Conservation (phyloP, 139 green algal species). For the Mesostigma viride region DNA sequence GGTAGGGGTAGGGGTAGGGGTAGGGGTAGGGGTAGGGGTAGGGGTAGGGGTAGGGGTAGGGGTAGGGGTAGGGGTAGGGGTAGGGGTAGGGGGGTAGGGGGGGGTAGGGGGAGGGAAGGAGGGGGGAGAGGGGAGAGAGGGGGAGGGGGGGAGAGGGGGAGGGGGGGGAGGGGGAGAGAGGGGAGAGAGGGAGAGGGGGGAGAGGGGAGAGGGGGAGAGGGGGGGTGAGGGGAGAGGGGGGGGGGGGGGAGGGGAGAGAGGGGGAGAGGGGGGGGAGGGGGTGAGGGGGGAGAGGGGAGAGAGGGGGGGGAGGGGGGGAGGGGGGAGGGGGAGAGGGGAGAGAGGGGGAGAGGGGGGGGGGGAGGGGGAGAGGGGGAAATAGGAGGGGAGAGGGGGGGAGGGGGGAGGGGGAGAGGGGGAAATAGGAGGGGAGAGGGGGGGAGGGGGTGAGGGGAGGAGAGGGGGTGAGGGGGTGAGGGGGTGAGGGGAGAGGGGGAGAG, state of each 20-base stretch:
- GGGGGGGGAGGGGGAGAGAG: not conserved
- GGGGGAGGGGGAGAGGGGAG: not conserved
- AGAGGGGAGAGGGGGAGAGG: not conserved
- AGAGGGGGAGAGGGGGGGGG: not conserved
- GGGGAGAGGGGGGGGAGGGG: not conserved
- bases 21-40: not conserved
- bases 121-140: not conserved
- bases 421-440: too few species aligned
- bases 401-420: not conserved
- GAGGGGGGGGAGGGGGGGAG: conserved; percentile 5
- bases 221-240: not conserved
- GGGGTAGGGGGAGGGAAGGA: not conserved
- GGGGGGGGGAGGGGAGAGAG: not conserved
- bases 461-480: too few species aligned
- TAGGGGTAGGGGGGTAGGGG: not conserved
- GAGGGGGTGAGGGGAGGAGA: not conserved
- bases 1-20: not conserved
- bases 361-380: too few species aligned
- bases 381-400: too few species aligned
- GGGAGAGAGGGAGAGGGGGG: not conserved
- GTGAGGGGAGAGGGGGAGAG: not conserved
- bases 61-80: not conserved
- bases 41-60: not conserved
- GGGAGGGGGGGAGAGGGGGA: not conserved
- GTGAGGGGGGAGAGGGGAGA: conserved; percentile 2